Base-by-base conservation (phyloP, 257 asterid species). In the Linaria vulgaris region DNA sequence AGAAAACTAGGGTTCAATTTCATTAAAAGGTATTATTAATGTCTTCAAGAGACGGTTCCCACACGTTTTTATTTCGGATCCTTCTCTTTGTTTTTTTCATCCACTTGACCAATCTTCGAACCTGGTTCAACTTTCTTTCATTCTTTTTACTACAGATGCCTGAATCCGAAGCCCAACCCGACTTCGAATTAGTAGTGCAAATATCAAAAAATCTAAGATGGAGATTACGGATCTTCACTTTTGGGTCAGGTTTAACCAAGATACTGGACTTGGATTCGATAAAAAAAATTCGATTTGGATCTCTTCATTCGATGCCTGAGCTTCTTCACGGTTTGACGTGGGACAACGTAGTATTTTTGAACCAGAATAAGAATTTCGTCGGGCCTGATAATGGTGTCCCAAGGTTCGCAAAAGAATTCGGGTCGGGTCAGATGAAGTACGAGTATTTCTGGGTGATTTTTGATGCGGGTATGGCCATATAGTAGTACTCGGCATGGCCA, bases 391-490 rank as follows among this genome's bases (percentile, higher is more conserved):
- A 83, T 45, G 1, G 86, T 76, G 9, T 81, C 95, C 96, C 95
- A 83, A 0, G 95, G 96, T 74, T 78, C 63, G 3, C 67, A 59
- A 39, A 85, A 88, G 14, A 88, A 52, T 14, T 85, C 95, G 39
- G 91, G 90, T 64, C 80, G 72, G 23, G 95, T 78, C 37, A 88
- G 67, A 22, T 37, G 71, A 75, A 80, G 11, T 86, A 63, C 0
- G 88, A 90, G 76, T 88, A 63, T 60, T 88, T 81, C 0, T 83
- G 88, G 12, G 85, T 79, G 61, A 85, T 80, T 54, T 72, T 63
- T 11, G 82, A 60, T 9, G 89, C 95, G 0, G 95, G 96, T 19
- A 80, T 56, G 4, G 91, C 96, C 96, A 85, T 88, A 88, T 81
- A 88, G 74, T 78, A 72, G 63, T 47, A 61, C 65, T 88, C 95